Percentiles rank a stretch among this genome's conserved stretches.
Evolutionary conservation across 2,329 filamentous ascomycete genomes (phyloP).

Genomic region (Pleurostoma richardsiae): DNA sequence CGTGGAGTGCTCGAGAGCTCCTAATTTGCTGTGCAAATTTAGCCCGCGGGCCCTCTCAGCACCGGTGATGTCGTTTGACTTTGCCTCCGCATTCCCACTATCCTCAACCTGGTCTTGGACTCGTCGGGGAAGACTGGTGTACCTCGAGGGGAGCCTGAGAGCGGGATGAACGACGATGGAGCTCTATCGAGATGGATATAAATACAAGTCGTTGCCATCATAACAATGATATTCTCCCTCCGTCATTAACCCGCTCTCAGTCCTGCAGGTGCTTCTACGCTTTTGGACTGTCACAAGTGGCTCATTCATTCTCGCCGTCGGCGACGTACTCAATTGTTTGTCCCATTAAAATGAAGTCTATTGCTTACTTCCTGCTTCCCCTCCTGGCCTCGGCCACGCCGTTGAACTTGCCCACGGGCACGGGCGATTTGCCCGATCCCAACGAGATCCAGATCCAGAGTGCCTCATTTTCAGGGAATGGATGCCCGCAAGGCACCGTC

Average conservation of each 20-base stretch:
- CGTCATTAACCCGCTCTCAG: no score
- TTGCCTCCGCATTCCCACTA: slow-evolving; percentile 3
- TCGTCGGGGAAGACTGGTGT: no score
- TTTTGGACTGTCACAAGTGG: no score
- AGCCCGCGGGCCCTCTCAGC: slow-evolving; percentile 1
- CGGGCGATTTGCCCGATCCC: slow-evolving; percentile 29
- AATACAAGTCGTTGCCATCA: no score
- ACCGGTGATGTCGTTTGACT: not conserved
- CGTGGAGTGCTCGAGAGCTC: no score
- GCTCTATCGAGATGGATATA: no score
- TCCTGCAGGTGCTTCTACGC: no score
- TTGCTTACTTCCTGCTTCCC: slow-evolving; percentile 26
- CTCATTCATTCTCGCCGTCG: no score
- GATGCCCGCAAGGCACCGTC: slow-evolving; percentile 36
- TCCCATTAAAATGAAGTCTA: slow-evolving; percentile 27
- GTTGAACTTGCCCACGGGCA: slow-evolving; percentile 18
- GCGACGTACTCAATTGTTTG: no score
- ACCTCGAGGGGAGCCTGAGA: no score
- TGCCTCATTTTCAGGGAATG: slow-evolving; percentile 35
- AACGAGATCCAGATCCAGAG: slow-evolving; percentile 33
- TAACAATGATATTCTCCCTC: no score
- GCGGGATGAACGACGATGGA: no score
- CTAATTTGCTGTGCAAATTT: not conserved
- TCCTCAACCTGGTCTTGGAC: not conserved
- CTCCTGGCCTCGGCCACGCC: slow-evolving; percentile 30